phyloP scores from a whole-genome alignment of 805 yeast genomes.

The Lachancea nothofagi region DNA sequence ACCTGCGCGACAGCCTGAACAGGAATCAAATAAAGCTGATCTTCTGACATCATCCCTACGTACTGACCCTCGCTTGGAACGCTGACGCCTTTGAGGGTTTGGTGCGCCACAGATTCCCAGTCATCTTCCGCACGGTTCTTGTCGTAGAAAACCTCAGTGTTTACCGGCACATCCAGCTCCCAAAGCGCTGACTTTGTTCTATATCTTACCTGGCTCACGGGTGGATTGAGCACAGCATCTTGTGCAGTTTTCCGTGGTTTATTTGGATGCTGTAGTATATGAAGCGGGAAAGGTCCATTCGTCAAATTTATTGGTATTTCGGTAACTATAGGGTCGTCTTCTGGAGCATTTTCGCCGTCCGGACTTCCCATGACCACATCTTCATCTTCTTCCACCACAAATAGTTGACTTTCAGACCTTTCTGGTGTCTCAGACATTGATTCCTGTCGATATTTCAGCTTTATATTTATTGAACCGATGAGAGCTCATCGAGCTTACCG shows the following conservation, averaged over 20 bases:
- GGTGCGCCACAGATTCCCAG: constrained; percentile 59
- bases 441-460: background rate
- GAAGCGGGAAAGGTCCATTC: constrained; percentile 32
- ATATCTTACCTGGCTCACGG: constrained; percentile 42
- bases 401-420: constrained; percentile 20
- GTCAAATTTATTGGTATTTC: constrained; percentile 54
- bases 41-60: constrained; percentile 40
- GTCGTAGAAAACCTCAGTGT: constrained; percentile 64
- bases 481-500: constrained; percentile 1
- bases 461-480: background rate
- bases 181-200: constrained; percentile 60
- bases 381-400: constrained; percentile 37
- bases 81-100: constrained; percentile 67
- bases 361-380: constrained; percentile 15
- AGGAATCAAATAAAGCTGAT: constrained; percentile 57
- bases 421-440: constrained; percentile 7
- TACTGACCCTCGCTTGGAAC: constrained; percentile 48
- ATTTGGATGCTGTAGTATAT: constrained; percentile 53
- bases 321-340: constrained; percentile 55
- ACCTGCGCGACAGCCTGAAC: constrained; percentile 67
- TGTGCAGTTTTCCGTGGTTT: constrained; percentile 26
- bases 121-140: constrained; percentile 48
- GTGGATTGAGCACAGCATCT: constrained; percentile 32
- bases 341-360: constrained; percentile 23
- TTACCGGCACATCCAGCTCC: constrained; percentile 73